phyloP scores from a whole-genome alignment of 805 yeast genomes.

The Metschnikowia proteae region DNA sequence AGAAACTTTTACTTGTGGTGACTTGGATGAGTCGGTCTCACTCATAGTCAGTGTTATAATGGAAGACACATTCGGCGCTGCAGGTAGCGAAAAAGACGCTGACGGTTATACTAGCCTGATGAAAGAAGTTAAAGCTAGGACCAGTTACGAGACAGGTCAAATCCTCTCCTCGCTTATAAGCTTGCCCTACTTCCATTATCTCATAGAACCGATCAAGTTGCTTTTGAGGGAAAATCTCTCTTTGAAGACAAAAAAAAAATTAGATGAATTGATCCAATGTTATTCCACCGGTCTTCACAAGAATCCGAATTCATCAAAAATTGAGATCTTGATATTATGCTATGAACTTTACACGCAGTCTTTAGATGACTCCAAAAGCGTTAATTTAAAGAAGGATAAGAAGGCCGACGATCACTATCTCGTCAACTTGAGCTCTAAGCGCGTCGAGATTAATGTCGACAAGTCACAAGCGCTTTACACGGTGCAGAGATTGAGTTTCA shows the following conservation, averaged over 20 bases:
- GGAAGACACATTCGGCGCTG: constrained; percentile 90
- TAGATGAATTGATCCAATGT: constrained; percentile 75
- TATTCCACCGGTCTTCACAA: constrained; percentile 74
- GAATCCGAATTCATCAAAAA: constrained; percentile 55
- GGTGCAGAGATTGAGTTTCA: constrained; percentile 73
- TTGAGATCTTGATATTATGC: constrained; percentile 64
- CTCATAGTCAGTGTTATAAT: constrained; percentile 68
- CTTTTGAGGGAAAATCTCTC: constrained; percentile 60
- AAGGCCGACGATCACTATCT: constrained; percentile 59
- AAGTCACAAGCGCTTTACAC: constrained; percentile 54
- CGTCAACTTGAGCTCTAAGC: constrained; percentile 66
- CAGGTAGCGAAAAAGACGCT: constrained; percentile 92
- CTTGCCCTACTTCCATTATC: constrained; percentile 49
- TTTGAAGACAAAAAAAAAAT: constrained; percentile 63
- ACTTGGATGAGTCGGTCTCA: constrained; percentile 62
- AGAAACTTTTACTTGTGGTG: constrained; percentile 55
- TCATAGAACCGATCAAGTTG: constrained; percentile 67
- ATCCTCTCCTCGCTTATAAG: constrained; percentile 62
- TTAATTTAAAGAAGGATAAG: constrained; percentile 6
- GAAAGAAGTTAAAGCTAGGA: constrained; percentile 86
- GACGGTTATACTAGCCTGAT: constrained; percentile 83
- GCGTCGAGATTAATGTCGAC: constrained; percentile 50
- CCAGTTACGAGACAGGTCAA: constrained; percentile 85
- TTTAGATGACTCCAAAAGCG: not conserved
- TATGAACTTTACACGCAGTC: constrained; percentile 67